Conservation (phyloP, 257 asterid genomes). For the Penstemon newberryi region DNA sequence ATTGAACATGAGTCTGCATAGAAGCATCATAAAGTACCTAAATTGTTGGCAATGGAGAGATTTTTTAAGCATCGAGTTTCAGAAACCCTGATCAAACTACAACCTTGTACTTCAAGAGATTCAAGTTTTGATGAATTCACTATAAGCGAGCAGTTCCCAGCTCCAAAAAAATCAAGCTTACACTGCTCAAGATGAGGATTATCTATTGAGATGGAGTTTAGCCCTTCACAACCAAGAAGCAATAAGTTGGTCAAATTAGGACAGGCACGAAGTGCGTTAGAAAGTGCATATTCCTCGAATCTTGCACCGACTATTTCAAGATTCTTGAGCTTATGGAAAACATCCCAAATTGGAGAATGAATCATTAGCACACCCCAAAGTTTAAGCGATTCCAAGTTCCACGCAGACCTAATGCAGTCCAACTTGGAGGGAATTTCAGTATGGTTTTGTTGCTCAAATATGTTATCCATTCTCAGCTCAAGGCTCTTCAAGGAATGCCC, state of each 20-base stretch:
- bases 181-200: constrained; percentile 66
- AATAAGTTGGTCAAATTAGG: constrained; percentile 71
- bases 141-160: constrained; percentile 64
- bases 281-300: constrained; percentile 63
- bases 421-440: constrained; percentile 58
- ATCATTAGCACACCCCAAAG: constrained; percentile 95
- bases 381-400: constrained; percentile 74
- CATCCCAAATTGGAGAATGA: constrained; percentile 75
- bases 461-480: constrained; percentile 89
- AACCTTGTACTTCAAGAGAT: constrained; percentile 87
- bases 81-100: constrained; percentile 66
- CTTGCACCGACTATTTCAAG: constrained; percentile 97
- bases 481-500: constrained; percentile 64
- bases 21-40: constrained; percentile 45
- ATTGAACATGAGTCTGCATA: neutral
- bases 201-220: constrained; percentile 50
- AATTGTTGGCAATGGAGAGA: constrained; percentile 74
- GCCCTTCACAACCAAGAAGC: constrained; percentile 94
- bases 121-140: constrained; percentile 57
- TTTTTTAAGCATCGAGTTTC: constrained; percentile 57
- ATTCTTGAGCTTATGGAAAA: constrained; percentile 62
- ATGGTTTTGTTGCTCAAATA: constrained; percentile 42
- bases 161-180: constrained; percentile 79
- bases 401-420: constrained; percentile 68
- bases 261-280: constrained; percentile 62